Evolutionary conservation across 2,329 filamentous ascomycete species (phyloP).

Genomic region (Aspergillus pseudotamarii): DNA sequence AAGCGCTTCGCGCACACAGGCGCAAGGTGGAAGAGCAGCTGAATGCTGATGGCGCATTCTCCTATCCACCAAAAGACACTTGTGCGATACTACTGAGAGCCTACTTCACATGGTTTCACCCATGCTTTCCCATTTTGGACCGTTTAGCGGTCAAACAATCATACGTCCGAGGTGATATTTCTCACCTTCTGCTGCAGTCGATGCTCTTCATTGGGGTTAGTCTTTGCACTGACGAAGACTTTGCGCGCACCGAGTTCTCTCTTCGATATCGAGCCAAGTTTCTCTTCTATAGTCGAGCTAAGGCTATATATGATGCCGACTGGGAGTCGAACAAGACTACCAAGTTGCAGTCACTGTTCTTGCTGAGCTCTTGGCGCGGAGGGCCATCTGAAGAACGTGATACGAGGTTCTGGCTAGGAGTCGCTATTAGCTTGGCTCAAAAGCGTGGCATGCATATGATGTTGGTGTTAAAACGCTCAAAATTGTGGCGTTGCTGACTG

Average conservation of each 20-base stretch:
- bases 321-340: slow-evolving; percentile 56
- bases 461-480: slow-evolving; percentile 17
- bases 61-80: slow-evolving; percentile 48
- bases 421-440: slow-evolving; percentile 56
- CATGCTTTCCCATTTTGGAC: slow-evolving; percentile 59
- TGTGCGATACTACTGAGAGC: slow-evolving; percentile 51
- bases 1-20: slow-evolving; percentile 27
- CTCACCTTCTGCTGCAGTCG: slow-evolving; percentile 55
- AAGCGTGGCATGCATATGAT: slow-evolving; percentile 46
- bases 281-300: slow-evolving; percentile 54
- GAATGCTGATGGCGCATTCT: slow-evolving; percentile 46
- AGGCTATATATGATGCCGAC: slow-evolving; percentile 57
- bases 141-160: slow-evolving; percentile 46
- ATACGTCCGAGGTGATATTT: slow-evolving; percentile 47
- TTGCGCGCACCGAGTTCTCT: slow-evolving; percentile 50
- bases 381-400: slow-evolving; percentile 54
- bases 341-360: slow-evolving; percentile 55
- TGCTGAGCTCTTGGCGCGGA: slow-evolving; percentile 60
- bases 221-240: slow-evolving; percentile 53
- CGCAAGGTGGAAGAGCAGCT: slow-evolving; percentile 40
- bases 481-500: slow-evolving; percentile 1
- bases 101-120: slow-evolving; percentile 61
- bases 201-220: slow-evolving; percentile 60
- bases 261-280: slow-evolving; percentile 55
- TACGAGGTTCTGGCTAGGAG: slow-evolving; percentile 54